Percentiles rank a stretch among this genome's conserved stretches.
Evolutionary conservation across 306 rosid species (phyloP).

Genomic region (Rubus idaeus): DNA sequence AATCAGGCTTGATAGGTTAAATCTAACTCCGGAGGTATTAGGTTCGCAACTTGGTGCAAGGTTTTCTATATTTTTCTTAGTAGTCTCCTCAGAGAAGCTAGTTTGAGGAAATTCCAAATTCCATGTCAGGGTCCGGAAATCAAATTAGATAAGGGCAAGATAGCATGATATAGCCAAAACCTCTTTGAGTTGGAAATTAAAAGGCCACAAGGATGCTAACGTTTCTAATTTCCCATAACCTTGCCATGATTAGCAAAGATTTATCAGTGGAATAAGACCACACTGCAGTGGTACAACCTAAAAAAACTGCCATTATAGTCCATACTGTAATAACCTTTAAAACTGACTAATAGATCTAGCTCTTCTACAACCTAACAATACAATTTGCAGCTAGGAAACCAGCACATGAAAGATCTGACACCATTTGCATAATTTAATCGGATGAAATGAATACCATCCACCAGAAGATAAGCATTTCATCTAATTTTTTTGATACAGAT

Average conservation of each 20-base stretch:
- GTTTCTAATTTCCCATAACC: background rate
- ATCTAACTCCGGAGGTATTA: no score
- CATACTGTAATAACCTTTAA: background rate
- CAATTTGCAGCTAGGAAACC: conserved; percentile 3
- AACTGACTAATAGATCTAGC: conserved; percentile 5
- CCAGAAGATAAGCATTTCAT: background rate
- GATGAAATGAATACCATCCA: conserved; percentile 18
- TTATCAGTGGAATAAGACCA: background rate
- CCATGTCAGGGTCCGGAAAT: background rate
- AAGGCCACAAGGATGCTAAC: background rate
- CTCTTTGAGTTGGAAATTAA: background rate
- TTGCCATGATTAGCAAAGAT: background rate
- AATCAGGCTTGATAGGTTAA: background rate
- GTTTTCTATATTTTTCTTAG: background rate
- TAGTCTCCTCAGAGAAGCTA: background rate
- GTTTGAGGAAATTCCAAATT: background rate
- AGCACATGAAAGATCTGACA: conserved; percentile 27
- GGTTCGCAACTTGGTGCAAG: background rate
- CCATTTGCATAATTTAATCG: conserved; percentile 8
- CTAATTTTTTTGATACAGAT: conserved; percentile 6
- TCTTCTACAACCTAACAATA: background rate
- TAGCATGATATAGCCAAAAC: background rate
- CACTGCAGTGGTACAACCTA: background rate
- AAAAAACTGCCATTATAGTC: background rate
- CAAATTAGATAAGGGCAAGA: background rate